Evolutionary conservation across 352 stramenopile species (phyloP).

Genomic region (Globisporangium spiculum): DNA sequence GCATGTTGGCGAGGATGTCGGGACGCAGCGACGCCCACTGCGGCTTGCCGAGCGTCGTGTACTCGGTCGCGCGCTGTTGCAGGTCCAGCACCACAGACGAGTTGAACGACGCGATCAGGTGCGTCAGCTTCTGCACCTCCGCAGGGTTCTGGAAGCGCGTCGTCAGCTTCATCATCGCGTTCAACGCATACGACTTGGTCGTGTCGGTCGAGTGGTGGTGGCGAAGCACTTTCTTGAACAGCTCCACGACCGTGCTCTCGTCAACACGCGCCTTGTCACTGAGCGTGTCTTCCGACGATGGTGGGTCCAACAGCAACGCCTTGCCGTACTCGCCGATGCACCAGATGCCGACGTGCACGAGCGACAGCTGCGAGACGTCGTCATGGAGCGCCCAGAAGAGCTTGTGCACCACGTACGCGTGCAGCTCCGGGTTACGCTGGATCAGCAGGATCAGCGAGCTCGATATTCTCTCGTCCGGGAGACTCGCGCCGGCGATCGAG

Average conservation of each 20-base stretch:
- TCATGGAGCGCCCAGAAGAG: conserved; percentile 95
- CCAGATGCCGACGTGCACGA: conserved; percentile 98
- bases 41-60: conserved; percentile 85
- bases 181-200: conserved; percentile 83
- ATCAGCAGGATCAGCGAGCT: conserved; percentile 96
- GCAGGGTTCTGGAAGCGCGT: conserved; percentile 81
- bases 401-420: conserved; percentile 97
- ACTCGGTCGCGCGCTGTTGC: conserved; percentile 97
- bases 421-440: conserved; percentile 84
- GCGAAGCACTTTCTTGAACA: conserved; percentile 79
- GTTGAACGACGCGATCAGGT: conserved; percentile 89
- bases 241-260: conserved; percentile 62
- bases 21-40: conserved; percentile 67
- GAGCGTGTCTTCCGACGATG: conserved; percentile 58
- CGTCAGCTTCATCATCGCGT: conserved; percentile 94
- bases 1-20: conserved; percentile 93
- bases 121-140: conserved; percentile 77
- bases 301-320: conserved; percentile 78
- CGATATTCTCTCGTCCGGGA: conserved; percentile 93
- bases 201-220: conserved; percentile 79
- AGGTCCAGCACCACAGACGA: conserved; percentile 93
- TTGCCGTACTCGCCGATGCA: conserved; percentile 97
- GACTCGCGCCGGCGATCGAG: conserved; percentile 93
- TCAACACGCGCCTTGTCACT: conserved; percentile 64
- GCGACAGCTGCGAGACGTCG: conserved; percentile 92